These are phyloP conservation scores for Schwanniomyces pseudopolymorphus DNA, from an alignment of 805 yeast genomes.

Conservation along the genomic window DNA sequence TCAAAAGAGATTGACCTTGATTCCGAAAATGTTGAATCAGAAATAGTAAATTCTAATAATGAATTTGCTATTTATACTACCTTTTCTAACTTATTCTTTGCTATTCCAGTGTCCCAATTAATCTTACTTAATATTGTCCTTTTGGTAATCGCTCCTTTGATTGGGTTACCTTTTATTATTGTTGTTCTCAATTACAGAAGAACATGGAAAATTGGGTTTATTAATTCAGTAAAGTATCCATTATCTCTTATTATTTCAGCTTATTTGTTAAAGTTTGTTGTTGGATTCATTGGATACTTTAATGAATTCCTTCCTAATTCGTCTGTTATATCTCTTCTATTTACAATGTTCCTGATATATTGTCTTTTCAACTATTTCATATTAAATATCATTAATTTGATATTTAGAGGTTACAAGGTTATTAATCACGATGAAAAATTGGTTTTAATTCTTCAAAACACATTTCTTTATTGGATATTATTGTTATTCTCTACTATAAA, in stretches of 20 bases:
- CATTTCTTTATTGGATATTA: constrained; percentile 56
- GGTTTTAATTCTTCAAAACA: constrained; percentile 46
- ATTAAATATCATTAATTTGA: constrained; percentile 44
- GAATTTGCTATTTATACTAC: constrained; percentile 64
- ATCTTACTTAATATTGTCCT: constrained; percentile 53
- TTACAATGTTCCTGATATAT: constrained; percentile 44
- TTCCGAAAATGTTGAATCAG: constrained; percentile 22
- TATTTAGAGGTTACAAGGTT: constrained; percentile 32
- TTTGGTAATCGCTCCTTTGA: constrained; percentile 55
- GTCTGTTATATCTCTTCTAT: constrained; percentile 37
- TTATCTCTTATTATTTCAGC: constrained; percentile 50
- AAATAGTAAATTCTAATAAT: constrained; percentile 3
- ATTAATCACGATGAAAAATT: constrained; percentile 46
- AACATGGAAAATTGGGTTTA: constrained; percentile 45
- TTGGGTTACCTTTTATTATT: constrained; percentile 46
- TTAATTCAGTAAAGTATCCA: constrained; percentile 57
- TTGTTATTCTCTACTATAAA: constrained; percentile 49
- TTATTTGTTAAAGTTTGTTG: constrained; percentile 23
- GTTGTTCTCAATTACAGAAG: constrained; percentile 47
- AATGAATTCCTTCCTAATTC: constrained; percentile 39
- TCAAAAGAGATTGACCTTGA: constrained; percentile 33
- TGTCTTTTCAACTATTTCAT: constrained; percentile 56
- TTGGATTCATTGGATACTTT: constrained; percentile 16
- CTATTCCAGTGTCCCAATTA: constrained; percentile 52
- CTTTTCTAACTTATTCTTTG: constrained; percentile 56